Conservation (phyloP, 2,329 filamentous ascomycete genomes). For the Nemania sp. region DNA sequence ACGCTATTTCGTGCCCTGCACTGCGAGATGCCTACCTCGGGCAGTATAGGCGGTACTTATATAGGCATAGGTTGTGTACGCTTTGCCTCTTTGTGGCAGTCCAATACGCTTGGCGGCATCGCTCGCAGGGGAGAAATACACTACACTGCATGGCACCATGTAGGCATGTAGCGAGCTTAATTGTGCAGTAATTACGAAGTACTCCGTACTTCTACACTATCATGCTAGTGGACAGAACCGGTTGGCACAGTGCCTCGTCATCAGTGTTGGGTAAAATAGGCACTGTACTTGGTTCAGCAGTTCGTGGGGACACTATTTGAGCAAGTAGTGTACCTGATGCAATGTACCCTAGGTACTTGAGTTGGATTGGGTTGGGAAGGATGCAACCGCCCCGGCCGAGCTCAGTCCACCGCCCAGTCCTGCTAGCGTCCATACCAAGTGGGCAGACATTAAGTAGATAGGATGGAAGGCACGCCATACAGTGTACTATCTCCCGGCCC, state of each 20-base stretch:
- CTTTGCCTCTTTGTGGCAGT: constrained; percentile 15
- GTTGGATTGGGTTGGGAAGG: not conserved
- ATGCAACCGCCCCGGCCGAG: not conserved
- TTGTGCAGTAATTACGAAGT: too few relatives aligned
- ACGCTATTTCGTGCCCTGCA: too few relatives aligned
- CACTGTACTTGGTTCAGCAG: too few relatives aligned
- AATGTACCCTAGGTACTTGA: not conserved
- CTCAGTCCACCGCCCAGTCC: constrained; percentile 1
- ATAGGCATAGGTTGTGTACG: not conserved
- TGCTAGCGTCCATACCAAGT: not conserved
- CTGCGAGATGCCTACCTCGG: not conserved
- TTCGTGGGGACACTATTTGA: too few relatives aligned
- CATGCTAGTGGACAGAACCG: not conserved
- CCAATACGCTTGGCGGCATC: constrained; percentile 4
- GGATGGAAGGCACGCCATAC: not conserved
- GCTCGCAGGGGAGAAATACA: not conserved
- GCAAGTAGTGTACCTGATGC: too few relatives aligned
- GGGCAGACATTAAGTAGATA: too few relatives aligned
- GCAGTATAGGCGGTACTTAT: not conserved
- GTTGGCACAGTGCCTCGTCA: too few relatives aligned
- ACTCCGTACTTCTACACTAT: too few relatives aligned
- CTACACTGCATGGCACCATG: too few relatives aligned
- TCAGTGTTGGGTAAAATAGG: too few relatives aligned
- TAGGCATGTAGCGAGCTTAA: too few relatives aligned
- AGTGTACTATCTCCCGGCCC: not conserved